phyloP scores from a whole-genome alignment of 371 early-diverging fungal genomes.

The Saksenaea vasiformis region DNA sequence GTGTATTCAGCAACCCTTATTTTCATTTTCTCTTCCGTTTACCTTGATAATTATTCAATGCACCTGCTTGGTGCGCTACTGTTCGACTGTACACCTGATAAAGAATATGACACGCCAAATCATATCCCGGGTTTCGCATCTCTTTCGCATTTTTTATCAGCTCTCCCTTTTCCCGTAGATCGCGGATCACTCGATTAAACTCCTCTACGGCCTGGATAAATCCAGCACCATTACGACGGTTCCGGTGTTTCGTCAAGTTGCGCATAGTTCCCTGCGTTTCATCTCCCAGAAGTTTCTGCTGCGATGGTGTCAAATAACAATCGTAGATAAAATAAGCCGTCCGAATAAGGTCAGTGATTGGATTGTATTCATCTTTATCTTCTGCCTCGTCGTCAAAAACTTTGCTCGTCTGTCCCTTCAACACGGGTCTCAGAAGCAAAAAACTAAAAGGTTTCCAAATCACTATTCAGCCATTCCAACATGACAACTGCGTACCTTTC shows the following conservation, averaged over 20 bases:
- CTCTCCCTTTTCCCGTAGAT: constrained; percentile 36
- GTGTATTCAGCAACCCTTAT: background rate
- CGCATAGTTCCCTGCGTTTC: constrained; percentile 72
- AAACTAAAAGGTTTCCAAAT: constrained; percentile 22
- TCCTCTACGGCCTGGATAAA: constrained; percentile 70
- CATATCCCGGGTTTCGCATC: constrained; percentile 57
- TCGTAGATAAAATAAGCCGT: constrained; percentile 70
- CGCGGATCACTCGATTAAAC: constrained; percentile 70
- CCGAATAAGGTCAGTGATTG: constrained; percentile 74
- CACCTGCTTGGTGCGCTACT: constrained; percentile 82
- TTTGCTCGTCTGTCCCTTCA: constrained; percentile 24
- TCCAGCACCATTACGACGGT: constrained; percentile 69
- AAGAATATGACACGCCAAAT: constrained; percentile 80
- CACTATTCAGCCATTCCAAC: background rate
- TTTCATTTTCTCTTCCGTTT: background rate
- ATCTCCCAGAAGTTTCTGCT: constrained; percentile 64
- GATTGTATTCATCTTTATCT: constrained; percentile 79
- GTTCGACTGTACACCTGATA: constrained; percentile 89
- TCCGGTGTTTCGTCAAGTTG: constrained; percentile 76
- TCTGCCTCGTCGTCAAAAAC: constrained; percentile 42
- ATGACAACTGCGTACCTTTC: constrained; percentile 27
- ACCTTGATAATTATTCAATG: constrained; percentile 82
- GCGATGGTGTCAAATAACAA: constrained; percentile 58
- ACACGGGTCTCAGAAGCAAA: constrained; percentile 40
- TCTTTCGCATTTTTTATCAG: constrained; percentile 42